phyloP scores from a whole-genome alignment of 345 rosid genomes.

The Eucalyptus brandiana region DNA sequence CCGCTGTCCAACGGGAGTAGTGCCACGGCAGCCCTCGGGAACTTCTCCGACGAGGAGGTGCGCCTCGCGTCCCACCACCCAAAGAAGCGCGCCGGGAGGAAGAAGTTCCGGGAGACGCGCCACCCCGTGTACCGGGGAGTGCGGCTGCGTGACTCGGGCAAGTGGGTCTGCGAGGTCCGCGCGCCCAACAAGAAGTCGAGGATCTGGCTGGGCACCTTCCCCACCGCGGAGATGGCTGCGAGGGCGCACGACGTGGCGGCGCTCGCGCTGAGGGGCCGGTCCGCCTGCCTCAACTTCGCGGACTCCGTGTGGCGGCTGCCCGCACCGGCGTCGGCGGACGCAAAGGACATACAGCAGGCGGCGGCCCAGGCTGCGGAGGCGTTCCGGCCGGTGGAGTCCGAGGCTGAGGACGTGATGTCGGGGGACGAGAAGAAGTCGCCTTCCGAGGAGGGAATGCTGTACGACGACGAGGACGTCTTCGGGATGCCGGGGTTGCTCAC shows the following conservation, averaged over 20 bases:
- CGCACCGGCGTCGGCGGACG: slow-evolving; percentile 35
- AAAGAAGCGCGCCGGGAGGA: slow-evolving; percentile 70
- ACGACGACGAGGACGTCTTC: slow-evolving; percentile 53
- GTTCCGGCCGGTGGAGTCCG: slow-evolving; percentile 10
- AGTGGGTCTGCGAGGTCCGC: slow-evolving; percentile 90
- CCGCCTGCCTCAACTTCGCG: slow-evolving; percentile 76
- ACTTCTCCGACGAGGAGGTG: slow-evolving; percentile 36
- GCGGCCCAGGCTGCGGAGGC: slow-evolving; percentile 53
- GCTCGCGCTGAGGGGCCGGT: slow-evolving; percentile 53
- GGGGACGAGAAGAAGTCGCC: slow-evolving; percentile 31
- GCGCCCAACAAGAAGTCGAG: slow-evolving; percentile 79
- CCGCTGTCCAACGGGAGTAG: slow-evolving; percentile 12
- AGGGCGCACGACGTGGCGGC: slow-evolving; percentile 91
- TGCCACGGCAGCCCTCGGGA: not conserved
- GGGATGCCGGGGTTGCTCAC: slow-evolving; percentile 52
- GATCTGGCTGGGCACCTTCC: slow-evolving; percentile 84
- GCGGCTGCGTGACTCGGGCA: slow-evolving; percentile 52
- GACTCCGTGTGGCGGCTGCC: slow-evolving; percentile 77
- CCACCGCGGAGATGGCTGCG: slow-evolving; percentile 78
- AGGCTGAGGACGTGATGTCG: not conserved
- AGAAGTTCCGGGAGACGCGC: slow-evolving; percentile 79
- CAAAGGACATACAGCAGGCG: slow-evolving; percentile 65
- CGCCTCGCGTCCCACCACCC: slow-evolving; percentile 60
- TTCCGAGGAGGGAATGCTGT: slow-evolving; percentile 7
- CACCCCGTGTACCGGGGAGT: slow-evolving; percentile 88